phyloP scores from a whole-genome alignment of 2,329 filamentous ascomycete species.

The Mariannaea sp. region DNA sequence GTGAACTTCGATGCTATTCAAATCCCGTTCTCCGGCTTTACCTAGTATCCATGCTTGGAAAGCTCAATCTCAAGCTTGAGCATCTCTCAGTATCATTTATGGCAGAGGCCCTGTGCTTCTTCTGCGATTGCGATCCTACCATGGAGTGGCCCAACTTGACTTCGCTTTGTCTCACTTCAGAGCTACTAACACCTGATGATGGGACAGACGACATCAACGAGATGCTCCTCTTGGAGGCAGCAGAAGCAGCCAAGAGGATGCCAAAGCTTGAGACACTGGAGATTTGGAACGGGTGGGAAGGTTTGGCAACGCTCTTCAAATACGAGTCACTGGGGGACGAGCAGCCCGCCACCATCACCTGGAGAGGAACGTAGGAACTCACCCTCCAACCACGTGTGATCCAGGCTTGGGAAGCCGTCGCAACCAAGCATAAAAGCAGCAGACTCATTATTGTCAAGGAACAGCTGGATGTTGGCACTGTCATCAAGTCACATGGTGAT shows the following conservation, averaged over 20 bases:
- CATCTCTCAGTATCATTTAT: background rate
- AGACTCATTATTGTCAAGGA: constrained; percentile 15
- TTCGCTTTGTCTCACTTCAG: constrained; percentile 38
- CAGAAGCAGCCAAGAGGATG: constrained; percentile 37
- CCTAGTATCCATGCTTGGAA: no score
- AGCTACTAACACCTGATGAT: constrained; percentile 27
- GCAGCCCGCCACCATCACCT: constrained; percentile 9
- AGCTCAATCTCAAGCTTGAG: background rate
- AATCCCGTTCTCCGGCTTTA: no score
- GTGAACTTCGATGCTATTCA: no score
- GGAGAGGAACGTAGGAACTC: constrained; percentile 7
- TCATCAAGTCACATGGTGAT: constrained; percentile 21
- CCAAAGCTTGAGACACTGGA: constrained; percentile 40
- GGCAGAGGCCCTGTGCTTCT: constrained; percentile 29
- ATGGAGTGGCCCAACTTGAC: constrained; percentile 35
- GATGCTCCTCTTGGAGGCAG: constrained; percentile 36
- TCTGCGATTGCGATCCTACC: constrained; percentile 10
- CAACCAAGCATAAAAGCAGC: constrained; percentile 14
- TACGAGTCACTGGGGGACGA: constrained; percentile 15
- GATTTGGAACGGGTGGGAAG: constrained; percentile 40
- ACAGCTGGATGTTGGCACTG: constrained; percentile 9
- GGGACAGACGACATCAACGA: constrained; percentile 21
- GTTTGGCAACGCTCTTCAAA: constrained; percentile 33
- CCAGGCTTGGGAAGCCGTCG: constrained; percentile 21
- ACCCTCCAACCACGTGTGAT: background rate